Base-by-base conservation (phyloP, 176 grass and related monocot genomes). In the Coix lacrymajobi region DNA sequence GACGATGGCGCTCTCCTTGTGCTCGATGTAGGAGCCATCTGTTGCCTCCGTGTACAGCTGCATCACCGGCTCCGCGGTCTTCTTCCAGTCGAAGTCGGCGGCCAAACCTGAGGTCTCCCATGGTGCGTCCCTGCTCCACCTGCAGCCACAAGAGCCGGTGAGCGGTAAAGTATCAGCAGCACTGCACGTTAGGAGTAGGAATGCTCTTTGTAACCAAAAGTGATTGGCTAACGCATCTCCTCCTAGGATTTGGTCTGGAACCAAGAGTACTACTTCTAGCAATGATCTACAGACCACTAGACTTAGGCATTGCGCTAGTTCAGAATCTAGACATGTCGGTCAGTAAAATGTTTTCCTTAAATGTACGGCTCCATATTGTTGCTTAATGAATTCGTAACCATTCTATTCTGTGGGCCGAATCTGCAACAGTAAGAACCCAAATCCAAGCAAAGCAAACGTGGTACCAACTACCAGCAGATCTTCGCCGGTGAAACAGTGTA, bases 1-100 rank as follows among this genome's bases (percentile, higher is more conserved):
- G 3, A 96, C 96, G 3, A 98, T n/a, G 5, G 86, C 93, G 52
- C 89, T 95, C 37, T 96, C 93, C 76, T 98, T 98, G 17, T 51
- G 71, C 63, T 98, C 96, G 40, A 96, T 93, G 9, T 14, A 78
- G 1, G 92, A 95, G 24, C 96, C 96, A 54, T 98, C 96, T 0
- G 96, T 98, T 1, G 87, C 83, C 80, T 96, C 93, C 0, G 62
- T 95, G 85, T 95, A 98, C 2, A 66, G 87, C 11, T 44, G 70
- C 96, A 98, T 98, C 39, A 98, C 93, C 0, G 93, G 93, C 48
- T 89, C 93, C 0, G 93, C 89, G 0, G 77, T 88, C 62, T 82
- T 96, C 85, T 95, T 98, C 91, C 93, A 98, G 19, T 92, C 83
- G 66, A 90, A 90, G 69, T 98, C 91, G 3, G 44, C 76, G 5